phyloP scores from a whole-genome alignment of 2,329 filamentous ascomycete species.

The Aureobasidium sp. region DNA sequence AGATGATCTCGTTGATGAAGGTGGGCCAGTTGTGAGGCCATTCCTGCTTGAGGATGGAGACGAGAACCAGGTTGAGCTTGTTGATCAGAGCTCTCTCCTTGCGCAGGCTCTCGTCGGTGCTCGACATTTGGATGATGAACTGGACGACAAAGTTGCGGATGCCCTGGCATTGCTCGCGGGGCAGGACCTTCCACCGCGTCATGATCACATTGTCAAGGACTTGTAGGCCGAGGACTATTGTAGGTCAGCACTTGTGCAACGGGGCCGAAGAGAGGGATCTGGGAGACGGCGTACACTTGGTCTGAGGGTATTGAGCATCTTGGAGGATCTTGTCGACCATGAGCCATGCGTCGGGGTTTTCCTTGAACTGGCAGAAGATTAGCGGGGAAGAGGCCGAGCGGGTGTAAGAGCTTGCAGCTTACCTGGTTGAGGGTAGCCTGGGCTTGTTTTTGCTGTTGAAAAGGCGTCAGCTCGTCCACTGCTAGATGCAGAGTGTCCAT shows the following conservation, averaged over 20 bases:
- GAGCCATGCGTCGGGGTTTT: conserved; percentile 96
- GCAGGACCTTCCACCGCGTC: conserved; percentile 97
- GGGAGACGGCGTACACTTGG: conserved; percentile 66
- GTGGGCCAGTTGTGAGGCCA: conserved; percentile 99
- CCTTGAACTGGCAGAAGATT: conserved; percentile 69
- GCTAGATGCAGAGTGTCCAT: conserved; percentile 1
- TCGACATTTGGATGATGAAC: conserved; percentile 92
- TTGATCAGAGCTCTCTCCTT: conserved; percentile 84
- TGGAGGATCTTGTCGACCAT: conserved; percentile 95
- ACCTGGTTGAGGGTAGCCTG: conserved; percentile 91
- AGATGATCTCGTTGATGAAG: conserved; percentile 99
- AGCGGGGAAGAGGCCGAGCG: background rate
- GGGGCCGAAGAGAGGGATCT: no score
- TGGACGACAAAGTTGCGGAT: conserved; percentile 99
- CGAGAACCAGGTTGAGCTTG: conserved; percentile 95
- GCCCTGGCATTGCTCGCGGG: conserved; percentile 87
- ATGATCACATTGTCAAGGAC: conserved; percentile 97
- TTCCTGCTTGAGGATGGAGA: conserved; percentile 97
- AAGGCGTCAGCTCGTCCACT: background rate
- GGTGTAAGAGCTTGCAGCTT: conserved; percentile 29
- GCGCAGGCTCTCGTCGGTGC: conserved; percentile 79
- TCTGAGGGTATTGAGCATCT: conserved; percentile 87
- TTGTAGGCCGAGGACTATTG: conserved; percentile 78
- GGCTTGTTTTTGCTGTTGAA: conserved; percentile 81
- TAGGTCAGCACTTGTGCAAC: conserved; percentile 27